Evolutionary conservation across 2,329 filamentous ascomycete species (phyloP), one percentile per base, ranked within the genome.

Genomic region (Trichoderma citrinoviride): DNA sequence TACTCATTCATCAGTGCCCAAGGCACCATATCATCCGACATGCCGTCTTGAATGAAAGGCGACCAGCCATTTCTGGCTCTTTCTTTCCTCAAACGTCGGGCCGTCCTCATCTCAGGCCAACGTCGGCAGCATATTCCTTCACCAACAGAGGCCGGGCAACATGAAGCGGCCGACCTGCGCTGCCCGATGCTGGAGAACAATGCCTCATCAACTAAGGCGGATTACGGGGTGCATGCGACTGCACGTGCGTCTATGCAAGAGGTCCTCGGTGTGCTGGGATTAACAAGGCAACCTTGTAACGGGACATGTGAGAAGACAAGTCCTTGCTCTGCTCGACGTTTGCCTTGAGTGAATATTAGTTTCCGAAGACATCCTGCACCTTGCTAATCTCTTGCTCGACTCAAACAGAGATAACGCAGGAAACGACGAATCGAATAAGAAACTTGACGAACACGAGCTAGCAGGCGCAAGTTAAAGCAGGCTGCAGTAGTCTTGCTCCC

Each of bases 221-320:
- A 49, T 40, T 40, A 27, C 25, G 44, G 46, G 44, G 56, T 41
- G 47, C 56, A 60, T 49, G 19, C 3, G 25, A 25, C 29, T 60
- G 46, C 56, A 60, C 44, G 44, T 41, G 46, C 23, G 29, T 41
- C 21, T 60, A 41, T 27, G 56, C 44, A 37, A 25, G 56, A 60
- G 21, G 23, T 23, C 27, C 29, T 60, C 56, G 44, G 56, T 60
- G 29, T 50, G 56, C 56, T 40, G 56, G 41, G 44, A 60, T 29
- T 50, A 41, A 14, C 41, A 25, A 10, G 25, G 44, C 27, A 27
- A 7, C 19, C 21, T 58, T 27, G n/a, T 23, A 19, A 14, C 8
- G 21, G 10, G 10, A 21, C 40, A 17, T 50, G 14, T 37, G 21
- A 27, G 40, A 25, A 23, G 2, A 15, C 33, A 33, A 37, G n/a